These are phyloP conservation scores for Solanum etuberosum DNA, from an alignment of 257 asterid species.

Conservation along the genomic window DNA sequence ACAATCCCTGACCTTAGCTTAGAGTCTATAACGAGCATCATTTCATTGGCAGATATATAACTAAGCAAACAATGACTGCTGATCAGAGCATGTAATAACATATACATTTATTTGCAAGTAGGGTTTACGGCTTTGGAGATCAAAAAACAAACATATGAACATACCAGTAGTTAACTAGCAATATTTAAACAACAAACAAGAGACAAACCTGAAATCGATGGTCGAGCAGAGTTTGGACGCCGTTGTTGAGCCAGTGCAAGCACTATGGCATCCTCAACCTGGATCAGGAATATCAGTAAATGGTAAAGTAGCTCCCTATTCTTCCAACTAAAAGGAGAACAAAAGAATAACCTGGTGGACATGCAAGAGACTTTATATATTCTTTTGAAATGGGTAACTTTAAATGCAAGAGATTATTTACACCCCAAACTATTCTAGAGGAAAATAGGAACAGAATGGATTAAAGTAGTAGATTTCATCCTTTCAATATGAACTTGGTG, in stretches of 20 bases:
- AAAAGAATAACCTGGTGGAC: not conserved
- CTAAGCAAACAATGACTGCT: not conserved
- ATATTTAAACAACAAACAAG: not conserved
- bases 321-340: not conserved
- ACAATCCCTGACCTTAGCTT: not conserved
- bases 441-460: not conserved
- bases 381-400: not conserved
- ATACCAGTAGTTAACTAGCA: not conserved
- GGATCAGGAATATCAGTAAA: not conserved
- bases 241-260: slow-evolving; percentile 86
- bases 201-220: slow-evolving; percentile 59
- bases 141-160: not conserved
- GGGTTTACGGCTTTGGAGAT: not conserved
- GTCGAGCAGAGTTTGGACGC: slow-evolving; percentile 70
- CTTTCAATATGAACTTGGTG: not conserved
- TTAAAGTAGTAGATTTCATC: not conserved
- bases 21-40: not conserved
- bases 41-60: not conserved
- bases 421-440: not conserved
- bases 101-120: not conserved
- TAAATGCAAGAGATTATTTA: not conserved
- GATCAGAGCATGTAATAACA: not conserved
- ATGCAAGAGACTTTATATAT: not conserved
- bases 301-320: not conserved
- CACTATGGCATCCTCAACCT: slow-evolving; percentile 91